Percentiles rank a stretch among this genome's conserved stretches.
phyloP scores from a whole-genome alignment of 2,329 filamentous ascomycete genomes.

The Sclerotinia spermophila region DNA sequence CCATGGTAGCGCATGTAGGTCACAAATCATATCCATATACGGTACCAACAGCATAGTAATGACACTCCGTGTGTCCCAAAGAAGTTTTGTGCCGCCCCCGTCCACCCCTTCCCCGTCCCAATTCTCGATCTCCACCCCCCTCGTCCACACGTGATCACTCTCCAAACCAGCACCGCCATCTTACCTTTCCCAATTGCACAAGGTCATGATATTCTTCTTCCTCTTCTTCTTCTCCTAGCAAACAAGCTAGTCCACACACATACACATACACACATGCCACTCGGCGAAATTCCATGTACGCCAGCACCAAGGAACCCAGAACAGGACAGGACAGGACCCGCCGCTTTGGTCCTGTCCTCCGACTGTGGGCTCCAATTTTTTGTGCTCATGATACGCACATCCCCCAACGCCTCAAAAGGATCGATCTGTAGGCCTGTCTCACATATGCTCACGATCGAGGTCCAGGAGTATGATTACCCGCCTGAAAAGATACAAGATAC shows the following conservation, averaged over 20 bases:
- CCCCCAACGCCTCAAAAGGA: not conserved
- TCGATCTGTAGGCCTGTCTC: not conserved
- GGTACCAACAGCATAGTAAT: not conserved
- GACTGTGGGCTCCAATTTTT: not conserved
- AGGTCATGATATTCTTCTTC: too few species aligned
- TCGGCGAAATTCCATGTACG: not conserved
- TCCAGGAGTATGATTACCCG: not conserved
- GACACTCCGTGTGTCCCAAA: not conserved
- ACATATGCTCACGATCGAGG: conserved; percentile 8
- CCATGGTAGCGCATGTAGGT: not conserved
- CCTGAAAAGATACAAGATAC: not conserved
- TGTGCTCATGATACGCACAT: not conserved
- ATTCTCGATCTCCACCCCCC: not conserved
- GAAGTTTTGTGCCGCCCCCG: not conserved
- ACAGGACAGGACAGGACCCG: too few species aligned
- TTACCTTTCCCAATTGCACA: not conserved
- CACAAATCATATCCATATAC: not conserved
- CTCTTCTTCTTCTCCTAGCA: not conserved
- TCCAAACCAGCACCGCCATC: not conserved
- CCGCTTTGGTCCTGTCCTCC: conserved; percentile 1
- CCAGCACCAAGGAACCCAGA: not conserved
- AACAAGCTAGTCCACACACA: not conserved
- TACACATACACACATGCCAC: not conserved
- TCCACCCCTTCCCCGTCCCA: not conserved
- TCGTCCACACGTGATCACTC: not conserved